Conservation (phyloP, 108 stramenopile species). For the Stephanodiscus triporus region DNA sequence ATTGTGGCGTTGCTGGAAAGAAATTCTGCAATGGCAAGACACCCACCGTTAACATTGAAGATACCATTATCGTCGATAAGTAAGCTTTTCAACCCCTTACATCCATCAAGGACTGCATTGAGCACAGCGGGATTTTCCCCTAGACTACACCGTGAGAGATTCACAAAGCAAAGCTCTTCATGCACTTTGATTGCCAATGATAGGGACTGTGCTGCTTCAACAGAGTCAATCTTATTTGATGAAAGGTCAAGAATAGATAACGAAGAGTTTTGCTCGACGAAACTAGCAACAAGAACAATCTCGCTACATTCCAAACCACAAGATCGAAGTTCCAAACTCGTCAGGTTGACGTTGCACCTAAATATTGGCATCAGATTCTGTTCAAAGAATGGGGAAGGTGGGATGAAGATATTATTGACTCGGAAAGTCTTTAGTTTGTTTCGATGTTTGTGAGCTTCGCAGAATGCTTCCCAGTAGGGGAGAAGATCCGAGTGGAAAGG, state of each 20-base stretch:
- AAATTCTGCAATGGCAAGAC: conserved; percentile 5
- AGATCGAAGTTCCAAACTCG: conserved; percentile 7
- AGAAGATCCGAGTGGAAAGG: background rate
- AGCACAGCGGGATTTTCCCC: conserved; percentile 6
- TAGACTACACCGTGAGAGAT: conserved; percentile 9
- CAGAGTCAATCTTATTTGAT: conserved; percentile 12
- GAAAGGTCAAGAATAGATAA: conserved; percentile 18
- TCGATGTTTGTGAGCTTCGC: background rate
- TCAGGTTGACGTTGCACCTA: background rate
- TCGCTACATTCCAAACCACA: conserved; percentile 2
- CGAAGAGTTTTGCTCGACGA: conserved; percentile 9
- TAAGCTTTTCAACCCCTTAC: background rate
- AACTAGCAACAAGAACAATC: background rate
- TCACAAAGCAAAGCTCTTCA: conserved; percentile 6
- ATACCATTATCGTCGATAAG: background rate
- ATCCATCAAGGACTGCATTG: conserved; percentile 8
- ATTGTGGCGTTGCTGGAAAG: conserved; percentile 6
- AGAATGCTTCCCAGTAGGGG: conserved; percentile 4
- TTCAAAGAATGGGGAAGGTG: conserved; percentile 13
- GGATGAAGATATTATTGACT: background rate
- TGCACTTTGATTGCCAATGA: conserved; percentile 17
- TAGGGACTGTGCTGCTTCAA: conserved; percentile 1
- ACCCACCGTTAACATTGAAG: background rate
- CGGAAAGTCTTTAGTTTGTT: background rate
- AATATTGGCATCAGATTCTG: conserved; percentile 5